Evolutionary conservation across 2,329 filamentous ascomycete genomes (phyloP).

Genomic region (Pseudocercospora cruenta): DNA sequence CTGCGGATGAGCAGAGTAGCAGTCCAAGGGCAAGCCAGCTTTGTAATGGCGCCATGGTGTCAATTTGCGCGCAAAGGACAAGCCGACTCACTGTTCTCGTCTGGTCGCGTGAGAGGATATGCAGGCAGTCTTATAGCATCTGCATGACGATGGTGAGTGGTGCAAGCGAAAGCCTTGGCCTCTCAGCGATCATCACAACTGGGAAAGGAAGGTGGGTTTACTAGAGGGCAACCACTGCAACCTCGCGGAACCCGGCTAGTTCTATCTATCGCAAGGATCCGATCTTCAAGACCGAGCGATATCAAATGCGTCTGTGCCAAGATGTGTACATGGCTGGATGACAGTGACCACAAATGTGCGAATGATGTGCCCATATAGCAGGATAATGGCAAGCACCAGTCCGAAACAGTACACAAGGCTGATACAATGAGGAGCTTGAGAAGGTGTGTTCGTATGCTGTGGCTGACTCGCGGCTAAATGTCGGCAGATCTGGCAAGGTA

Average conservation of each 20-base stretch:
- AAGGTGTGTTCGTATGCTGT: neutral
- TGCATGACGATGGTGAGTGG: neutral
- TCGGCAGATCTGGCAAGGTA: neutral
- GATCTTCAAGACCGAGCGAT: neutral
- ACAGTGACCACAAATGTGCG: neutral
- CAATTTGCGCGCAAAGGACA: neutral
- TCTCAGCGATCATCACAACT: neutral
- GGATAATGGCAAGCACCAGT: too few relatives aligned
- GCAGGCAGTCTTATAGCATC: neutral
- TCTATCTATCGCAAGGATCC: neutral
- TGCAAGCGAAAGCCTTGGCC: neutral
- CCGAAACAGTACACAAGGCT: neutral
- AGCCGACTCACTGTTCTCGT: neutral
- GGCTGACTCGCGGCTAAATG: neutral
- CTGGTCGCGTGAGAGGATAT: neutral
- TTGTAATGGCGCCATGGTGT: slow-evolving; percentile 7
- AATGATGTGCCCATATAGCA: neutral
- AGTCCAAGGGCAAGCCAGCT: slow-evolving; percentile 11
- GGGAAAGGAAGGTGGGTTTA: neutral
- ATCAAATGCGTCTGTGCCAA: neutral
- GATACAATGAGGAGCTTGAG: neutral
- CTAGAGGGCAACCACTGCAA: neutral
- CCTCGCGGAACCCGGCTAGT: neutral
- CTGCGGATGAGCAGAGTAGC: slow-evolving; percentile 5
- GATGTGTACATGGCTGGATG: neutral